A percentile compares a stretch with the other conserved stretches of the same genome.
phyloP scores from a whole-genome alignment of 805 yeast species.

The Candida sithepensis region DNA sequence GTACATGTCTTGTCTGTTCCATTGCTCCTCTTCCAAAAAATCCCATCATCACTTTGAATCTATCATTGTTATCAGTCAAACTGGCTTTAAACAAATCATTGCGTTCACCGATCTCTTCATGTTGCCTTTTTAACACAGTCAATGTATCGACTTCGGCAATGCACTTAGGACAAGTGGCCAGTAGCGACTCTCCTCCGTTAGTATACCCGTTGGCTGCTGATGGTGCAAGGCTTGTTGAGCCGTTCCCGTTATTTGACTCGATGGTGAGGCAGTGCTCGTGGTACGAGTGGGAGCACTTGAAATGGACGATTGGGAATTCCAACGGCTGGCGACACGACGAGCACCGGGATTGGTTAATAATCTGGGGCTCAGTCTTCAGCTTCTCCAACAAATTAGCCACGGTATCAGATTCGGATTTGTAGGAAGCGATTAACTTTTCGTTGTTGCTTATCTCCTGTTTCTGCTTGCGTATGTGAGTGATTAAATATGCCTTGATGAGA shows the following conservation, averaged over 20 bases:
- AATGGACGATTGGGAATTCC: slow-evolving; percentile 78
- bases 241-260: slow-evolving; percentile 14
- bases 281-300: slow-evolving; percentile 81
- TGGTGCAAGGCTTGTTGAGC: neutral
- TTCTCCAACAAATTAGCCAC: slow-evolving; percentile 52
- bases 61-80: slow-evolving; percentile 50
- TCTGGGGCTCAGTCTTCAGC: slow-evolving; percentile 42
- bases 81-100: slow-evolving; percentile 59
- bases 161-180: slow-evolving; percentile 65
- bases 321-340: slow-evolving; percentile 59
- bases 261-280: slow-evolving; percentile 65
- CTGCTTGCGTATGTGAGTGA: slow-evolving; percentile 56
- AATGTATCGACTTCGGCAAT: slow-evolving; percentile 67
- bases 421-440: slow-evolving; percentile 59
- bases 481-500: slow-evolving; percentile 62
- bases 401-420: slow-evolving; percentile 60
- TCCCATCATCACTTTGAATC: slow-evolving; percentile 73
- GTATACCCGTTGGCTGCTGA: slow-evolving; percentile 4
- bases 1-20: slow-evolving; percentile 36
- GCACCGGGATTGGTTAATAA: slow-evolving; percentile 63
- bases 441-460: slow-evolving; percentile 67
- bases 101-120: slow-evolving; percentile 58
- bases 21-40: slow-evolving; percentile 87
- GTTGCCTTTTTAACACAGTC: slow-evolving; percentile 52
- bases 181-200: slow-evolving; percentile 1